phyloP scores from a whole-genome alignment of 2,329 filamentous ascomycete species.

The Fusarium hostae region DNA sequence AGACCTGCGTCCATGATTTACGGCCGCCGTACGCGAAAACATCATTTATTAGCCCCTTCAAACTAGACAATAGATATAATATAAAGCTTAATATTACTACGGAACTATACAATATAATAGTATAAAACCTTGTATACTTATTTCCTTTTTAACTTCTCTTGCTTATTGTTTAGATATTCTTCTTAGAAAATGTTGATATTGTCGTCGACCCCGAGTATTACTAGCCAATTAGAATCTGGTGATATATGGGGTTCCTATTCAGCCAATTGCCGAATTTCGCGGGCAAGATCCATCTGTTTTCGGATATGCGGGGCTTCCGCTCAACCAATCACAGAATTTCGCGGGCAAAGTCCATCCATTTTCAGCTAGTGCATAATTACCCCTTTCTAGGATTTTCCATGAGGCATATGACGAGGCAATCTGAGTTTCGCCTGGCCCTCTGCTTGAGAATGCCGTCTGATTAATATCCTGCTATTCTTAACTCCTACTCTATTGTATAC shows the following conservation, averaged over 20 bases:
- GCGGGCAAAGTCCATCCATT: not conserved
- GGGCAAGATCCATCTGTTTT: no score
- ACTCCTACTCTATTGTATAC: no score
- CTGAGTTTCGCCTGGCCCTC: no score
- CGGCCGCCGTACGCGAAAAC: no score
- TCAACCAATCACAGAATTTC: not conserved
- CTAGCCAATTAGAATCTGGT: not conserved
- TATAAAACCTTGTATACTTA: not conserved
- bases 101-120: not conserved
- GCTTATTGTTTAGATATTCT: no score
- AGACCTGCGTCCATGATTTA: no score
- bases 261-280: no score
- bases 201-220: not conserved
- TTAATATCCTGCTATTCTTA: no score
- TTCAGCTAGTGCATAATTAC: not conserved
- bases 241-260: no score
- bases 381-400: not conserved
- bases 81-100: not conserved
- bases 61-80: not conserved
- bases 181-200: not conserved
- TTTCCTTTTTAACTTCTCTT: not conserved
- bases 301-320: not conserved
- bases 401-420: not conserved
- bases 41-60: no score
- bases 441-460: no score